A percentile compares a stretch with the other conserved stretches of the same genome.
phyloP scores from a whole-genome alignment of 1,284 basidiomycete species.

The Malassezia cuniculi region DNA sequence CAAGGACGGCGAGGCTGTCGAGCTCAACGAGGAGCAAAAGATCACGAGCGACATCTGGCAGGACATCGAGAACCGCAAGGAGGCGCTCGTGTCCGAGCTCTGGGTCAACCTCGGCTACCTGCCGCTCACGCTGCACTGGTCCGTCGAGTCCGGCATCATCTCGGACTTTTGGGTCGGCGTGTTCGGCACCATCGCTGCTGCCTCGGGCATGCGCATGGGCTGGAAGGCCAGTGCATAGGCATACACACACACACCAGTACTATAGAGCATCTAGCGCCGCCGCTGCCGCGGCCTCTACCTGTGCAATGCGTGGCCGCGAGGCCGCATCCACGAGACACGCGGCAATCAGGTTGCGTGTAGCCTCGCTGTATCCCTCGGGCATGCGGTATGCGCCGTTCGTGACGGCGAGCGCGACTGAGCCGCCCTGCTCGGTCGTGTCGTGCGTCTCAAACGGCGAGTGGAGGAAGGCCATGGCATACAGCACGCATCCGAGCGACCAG shows the following conservation, averaged over 20 bases:
- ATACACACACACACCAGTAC: neutral
- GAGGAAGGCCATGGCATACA: constrained; percentile 41
- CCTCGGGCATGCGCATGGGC: constrained; percentile 29
- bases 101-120: constrained; percentile 63
- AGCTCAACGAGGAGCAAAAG: constrained; percentile 25
- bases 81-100: constrained; percentile 60
- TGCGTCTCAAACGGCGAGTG: constrained; percentile 45
- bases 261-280: constrained; percentile 22
- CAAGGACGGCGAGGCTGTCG: constrained; percentile 10
- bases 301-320: constrained; percentile 29
- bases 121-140: constrained; percentile 73
- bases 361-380: constrained; percentile 36
- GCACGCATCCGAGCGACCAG: constrained; percentile 42
- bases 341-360: constrained; percentile 30
- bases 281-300: constrained; percentile 24
- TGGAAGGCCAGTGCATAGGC: constrained; percentile 24
- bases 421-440: constrained; percentile 43
- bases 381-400: constrained; percentile 41
- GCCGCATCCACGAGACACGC: constrained; percentile 34
- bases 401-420: constrained; percentile 42
- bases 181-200: constrained; percentile 40
- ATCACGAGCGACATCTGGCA: constrained; percentile 38
- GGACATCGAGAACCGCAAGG: constrained; percentile 50
- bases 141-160: constrained; percentile 40
- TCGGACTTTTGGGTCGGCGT: constrained; percentile 39